Conservation (phyloP, 2,329 filamentous ascomycete species). For the Hymenoscyphus fructigenus region DNA sequence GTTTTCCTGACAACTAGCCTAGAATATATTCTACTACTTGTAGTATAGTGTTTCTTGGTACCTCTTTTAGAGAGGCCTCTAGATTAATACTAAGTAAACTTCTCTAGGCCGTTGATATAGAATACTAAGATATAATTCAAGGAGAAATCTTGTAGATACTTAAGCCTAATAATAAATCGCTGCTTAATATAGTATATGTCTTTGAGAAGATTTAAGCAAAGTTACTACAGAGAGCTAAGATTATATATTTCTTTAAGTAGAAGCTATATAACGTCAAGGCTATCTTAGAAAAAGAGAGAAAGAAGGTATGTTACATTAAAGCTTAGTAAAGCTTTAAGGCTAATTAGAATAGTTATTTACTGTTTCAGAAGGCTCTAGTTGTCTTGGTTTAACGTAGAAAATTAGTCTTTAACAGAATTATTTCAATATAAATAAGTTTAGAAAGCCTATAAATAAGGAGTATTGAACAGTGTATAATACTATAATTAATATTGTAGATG, state of each 20-base stretch:
- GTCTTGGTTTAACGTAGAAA: not conserved
- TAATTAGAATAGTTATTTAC: not conserved
- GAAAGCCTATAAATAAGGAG: not conserved
- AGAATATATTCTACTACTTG: not conserved
- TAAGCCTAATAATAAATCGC: not conserved
- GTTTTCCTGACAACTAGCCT: not conserved
- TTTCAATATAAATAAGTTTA: not conserved
- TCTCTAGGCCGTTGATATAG: not conserved
- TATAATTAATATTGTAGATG: not conserved
- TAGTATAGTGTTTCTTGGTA: not conserved
- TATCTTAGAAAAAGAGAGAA: not conserved
- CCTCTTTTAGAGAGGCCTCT: not conserved
- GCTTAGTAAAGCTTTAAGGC: not conserved
- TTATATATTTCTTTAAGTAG: not conserved
- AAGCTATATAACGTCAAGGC: not conserved
- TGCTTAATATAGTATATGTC: not conserved
- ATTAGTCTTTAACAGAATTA: not conserved
- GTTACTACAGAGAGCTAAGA: not conserved
- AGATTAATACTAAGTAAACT: not conserved
- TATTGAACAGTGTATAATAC: not conserved
- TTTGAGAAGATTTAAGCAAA: not conserved
- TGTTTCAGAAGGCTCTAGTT: not conserved
- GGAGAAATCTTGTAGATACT: not conserved
- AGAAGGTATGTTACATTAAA: not conserved
- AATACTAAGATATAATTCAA: not conserved